phyloP scores from a whole-genome alignment of 1,284 basidiomycete genomes.

The Athelia psychrophila region DNA sequence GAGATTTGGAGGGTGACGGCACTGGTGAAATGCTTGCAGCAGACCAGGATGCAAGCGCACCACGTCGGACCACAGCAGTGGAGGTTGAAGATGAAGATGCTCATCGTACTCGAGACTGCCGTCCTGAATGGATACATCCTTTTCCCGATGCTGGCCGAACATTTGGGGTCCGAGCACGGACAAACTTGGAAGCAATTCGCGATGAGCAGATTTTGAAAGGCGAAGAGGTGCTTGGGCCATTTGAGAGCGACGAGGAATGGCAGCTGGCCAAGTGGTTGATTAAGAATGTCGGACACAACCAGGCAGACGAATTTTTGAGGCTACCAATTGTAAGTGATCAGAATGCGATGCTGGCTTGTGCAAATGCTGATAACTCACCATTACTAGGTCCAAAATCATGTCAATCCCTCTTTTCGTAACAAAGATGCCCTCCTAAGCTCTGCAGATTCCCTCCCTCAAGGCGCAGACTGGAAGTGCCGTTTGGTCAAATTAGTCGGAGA shows the following conservation, averaged over 20 bases:
- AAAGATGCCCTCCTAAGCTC: conserved; percentile 14
- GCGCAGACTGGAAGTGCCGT: conserved; percentile 19
- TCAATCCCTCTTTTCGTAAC: conserved; percentile 16
- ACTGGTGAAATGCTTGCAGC: no score
- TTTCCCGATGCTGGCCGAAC: background rate
- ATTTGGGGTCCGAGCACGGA: background rate
- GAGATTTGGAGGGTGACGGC: no score
- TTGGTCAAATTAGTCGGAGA: conserved; percentile 16
- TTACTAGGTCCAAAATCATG: background rate
- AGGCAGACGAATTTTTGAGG: background rate
- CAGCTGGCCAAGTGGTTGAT: conserved; percentile 1
- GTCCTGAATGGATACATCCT: background rate
- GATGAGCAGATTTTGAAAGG: background rate
- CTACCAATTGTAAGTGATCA: conserved; percentile 1
- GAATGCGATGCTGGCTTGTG: background rate
- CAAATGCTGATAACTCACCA: background rate
- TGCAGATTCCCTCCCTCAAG: conserved; percentile 16
- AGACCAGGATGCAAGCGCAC: no score
- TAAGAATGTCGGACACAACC: background rate
- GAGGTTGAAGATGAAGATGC: conserved; percentile 2
- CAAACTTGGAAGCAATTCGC: background rate
- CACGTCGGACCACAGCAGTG: background rate
- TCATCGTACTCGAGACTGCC: background rate
- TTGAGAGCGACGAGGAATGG: conserved; percentile 1
- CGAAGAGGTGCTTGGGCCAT: background rate